Evolutionary conservation across 2,329 filamentous ascomycete genomes (phyloP).

Genomic region (Massarina eburnea): DNA sequence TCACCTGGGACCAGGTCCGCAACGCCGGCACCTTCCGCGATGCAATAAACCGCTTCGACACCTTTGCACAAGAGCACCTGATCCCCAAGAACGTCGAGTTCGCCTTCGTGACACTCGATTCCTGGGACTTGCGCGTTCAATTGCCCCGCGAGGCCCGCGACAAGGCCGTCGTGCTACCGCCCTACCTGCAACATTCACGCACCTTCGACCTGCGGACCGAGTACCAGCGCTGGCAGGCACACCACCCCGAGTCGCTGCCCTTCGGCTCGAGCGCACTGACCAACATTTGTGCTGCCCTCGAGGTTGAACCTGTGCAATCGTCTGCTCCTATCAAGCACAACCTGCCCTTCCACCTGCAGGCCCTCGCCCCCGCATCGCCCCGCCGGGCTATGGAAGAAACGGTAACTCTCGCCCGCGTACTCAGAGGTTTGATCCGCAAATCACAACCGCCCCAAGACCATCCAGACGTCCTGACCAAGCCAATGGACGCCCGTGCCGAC

Average conservation of each 20-base stretch:
- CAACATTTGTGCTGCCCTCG: slow-evolving; percentile 96
- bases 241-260: slow-evolving; percentile 94
- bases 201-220: slow-evolving; percentile 97
- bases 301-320: slow-evolving; percentile 96
- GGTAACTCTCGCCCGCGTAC: slow-evolving; percentile 87
- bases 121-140: slow-evolving; percentile 97
- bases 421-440: slow-evolving; percentile 91
- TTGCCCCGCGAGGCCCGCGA: slow-evolving; percentile 95
- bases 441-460: slow-evolving; percentile 93
- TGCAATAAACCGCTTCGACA: slow-evolving; percentile 91
- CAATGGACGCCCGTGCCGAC: slow-evolving; percentile 95
- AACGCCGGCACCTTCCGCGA: slow-evolving; percentile 97
- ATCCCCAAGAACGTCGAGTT: slow-evolving; percentile 92
- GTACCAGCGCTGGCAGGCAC: slow-evolving; percentile 97
- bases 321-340: slow-evolving; percentile 99
- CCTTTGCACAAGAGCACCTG: slow-evolving; percentile 89
- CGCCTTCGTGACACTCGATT: slow-evolving; percentile 96
- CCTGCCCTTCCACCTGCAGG: slow-evolving; percentile 95
- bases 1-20: slow-evolving; percentile 98
- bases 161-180: slow-evolving; percentile 94
- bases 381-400: slow-evolving; percentile 97
- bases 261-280: slow-evolving; percentile 94
- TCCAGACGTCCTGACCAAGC: slow-evolving; percentile 88
- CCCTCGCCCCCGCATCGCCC: slow-evolving; percentile 90
- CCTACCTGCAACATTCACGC: slow-evolving; percentile 95